These are phyloP conservation scores for Umbelopsis ramanniana DNA, from an alignment of 192 early-diverging fungal genomes.

Conservation along the genomic window DNA sequence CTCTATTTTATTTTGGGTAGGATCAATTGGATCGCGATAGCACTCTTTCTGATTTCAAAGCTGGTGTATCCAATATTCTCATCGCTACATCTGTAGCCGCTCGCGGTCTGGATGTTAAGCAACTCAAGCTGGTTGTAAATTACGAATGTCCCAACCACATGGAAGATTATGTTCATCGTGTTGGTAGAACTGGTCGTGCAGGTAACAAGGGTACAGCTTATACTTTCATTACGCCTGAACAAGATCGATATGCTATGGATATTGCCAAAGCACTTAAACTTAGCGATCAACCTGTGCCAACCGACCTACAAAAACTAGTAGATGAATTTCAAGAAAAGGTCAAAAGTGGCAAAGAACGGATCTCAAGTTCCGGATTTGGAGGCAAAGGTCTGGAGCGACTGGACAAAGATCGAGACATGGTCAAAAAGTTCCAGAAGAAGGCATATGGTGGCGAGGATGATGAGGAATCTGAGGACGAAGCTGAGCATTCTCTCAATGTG, in stretches of 20 bases:
- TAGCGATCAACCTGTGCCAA: slow-evolving; percentile 74
- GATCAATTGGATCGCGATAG: slow-evolving; percentile 90
- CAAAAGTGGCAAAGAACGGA: slow-evolving; percentile 73
- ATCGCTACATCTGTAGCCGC: slow-evolving; percentile 98
- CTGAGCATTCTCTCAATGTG: slow-evolving; percentile 40
- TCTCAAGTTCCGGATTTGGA: slow-evolving; percentile 84
- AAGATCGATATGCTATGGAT: slow-evolving; percentile 91
- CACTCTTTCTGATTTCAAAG: slow-evolving; percentile 94
- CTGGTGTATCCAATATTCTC: slow-evolving; percentile 83
- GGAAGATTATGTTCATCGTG: slow-evolving; percentile 99
- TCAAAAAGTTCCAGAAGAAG: slow-evolving; percentile 92
- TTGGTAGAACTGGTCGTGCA: slow-evolving; percentile 96
- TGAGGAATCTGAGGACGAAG: slow-evolving; percentile 70
- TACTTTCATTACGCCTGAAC: slow-evolving; percentile 94
- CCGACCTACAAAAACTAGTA: slow-evolving; percentile 77
- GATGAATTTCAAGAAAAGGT: slow-evolving; percentile 82
- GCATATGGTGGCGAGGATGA: slow-evolving; percentile 73
- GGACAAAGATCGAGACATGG: slow-evolving; percentile 87
- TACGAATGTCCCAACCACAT: slow-evolving; percentile 98
- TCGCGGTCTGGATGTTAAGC: slow-evolving; percentile 94
- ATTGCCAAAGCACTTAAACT: slow-evolving; percentile 88
- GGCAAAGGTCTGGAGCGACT: slow-evolving; percentile 96
- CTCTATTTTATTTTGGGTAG: slow-evolving; percentile 16
- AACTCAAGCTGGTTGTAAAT: slow-evolving; percentile 92
- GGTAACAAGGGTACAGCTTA: slow-evolving; percentile 97